Percentiles rank a stretch among this genome's conserved stretches.
Conservation (phyloP, 2,329 filamentous ascomycete genomes). For the Chaetomium sp. region DNA sequence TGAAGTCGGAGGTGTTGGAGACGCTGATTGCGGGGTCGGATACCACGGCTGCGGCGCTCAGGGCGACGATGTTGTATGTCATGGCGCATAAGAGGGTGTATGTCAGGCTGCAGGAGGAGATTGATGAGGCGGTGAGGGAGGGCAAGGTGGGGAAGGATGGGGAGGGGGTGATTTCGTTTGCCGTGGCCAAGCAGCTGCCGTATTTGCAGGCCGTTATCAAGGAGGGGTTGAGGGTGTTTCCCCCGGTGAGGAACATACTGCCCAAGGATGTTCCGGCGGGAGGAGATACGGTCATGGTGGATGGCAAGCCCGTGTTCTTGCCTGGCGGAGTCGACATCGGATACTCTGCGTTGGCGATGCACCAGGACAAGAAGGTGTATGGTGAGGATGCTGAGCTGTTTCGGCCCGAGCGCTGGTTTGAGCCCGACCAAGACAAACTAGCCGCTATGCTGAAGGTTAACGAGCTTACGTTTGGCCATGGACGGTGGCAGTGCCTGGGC, state of each 20-base stretch:
- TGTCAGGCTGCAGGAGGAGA: slow-evolving; percentile 27
- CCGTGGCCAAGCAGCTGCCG: slow-evolving; percentile 37
- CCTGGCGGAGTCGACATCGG: slow-evolving; percentile 45
- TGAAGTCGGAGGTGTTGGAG: slow-evolving; percentile 29
- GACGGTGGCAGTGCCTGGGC: slow-evolving; percentile 46
- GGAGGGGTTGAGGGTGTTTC: slow-evolving; percentile 44
- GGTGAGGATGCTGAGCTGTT: slow-evolving; percentile 46
- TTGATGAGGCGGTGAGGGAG: slow-evolving; percentile 24
- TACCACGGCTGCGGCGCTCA: slow-evolving; percentile 27
- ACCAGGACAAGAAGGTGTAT: slow-evolving; percentile 38
- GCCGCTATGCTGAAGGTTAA: slow-evolving; percentile 39
- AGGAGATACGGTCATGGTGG: slow-evolving; percentile 38
- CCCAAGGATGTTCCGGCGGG: slow-evolving; percentile 37
- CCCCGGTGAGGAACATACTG: slow-evolving; percentile 37
- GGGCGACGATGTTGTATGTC: slow-evolving; percentile 27
- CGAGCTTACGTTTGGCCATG: slow-evolving; percentile 45
- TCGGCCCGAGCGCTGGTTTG: slow-evolving; percentile 51
- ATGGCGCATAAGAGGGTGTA: slow-evolving; percentile 28
- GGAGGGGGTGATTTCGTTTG: slow-evolving; percentile 17
- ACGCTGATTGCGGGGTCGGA: slow-evolving; percentile 31
- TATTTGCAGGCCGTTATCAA: slow-evolving; percentile 46
- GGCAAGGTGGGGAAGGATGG: slow-evolving; percentile 3
- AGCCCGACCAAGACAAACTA: slow-evolving; percentile 37
- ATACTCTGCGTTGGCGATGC: slow-evolving; percentile 41
- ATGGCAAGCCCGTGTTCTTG: slow-evolving; percentile 40